Conservation (phyloP, 177 flowering plant genomes). For the Telopea speciosissima region DNA sequence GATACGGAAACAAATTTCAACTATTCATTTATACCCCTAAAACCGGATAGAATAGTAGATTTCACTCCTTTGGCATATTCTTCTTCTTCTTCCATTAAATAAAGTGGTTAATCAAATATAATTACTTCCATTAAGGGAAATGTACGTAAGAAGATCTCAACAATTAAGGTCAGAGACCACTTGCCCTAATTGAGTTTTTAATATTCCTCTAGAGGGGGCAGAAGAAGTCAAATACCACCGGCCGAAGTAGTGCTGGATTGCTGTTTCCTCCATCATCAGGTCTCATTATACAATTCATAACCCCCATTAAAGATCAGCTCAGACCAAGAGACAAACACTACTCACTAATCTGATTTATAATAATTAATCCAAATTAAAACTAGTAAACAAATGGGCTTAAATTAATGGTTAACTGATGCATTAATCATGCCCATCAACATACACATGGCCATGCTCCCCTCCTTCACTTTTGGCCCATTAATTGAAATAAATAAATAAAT, state of each 20-base stretch:
- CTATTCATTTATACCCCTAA: no score
- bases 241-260: background rate
- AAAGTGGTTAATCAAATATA: no score
- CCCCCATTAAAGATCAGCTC: conserved; percentile 3
- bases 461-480: conserved; percentile 16
- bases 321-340: background rate
- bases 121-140: no score
- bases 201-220: no score
- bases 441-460: conserved; percentile 60
- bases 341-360: background rate
- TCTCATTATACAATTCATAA: background rate
- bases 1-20: no score
- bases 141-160: no score
- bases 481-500: conserved; percentile 10
- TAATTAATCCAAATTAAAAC: conserved; percentile 4
- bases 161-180: background rate
- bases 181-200: no score
- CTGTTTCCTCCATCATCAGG: background rate
- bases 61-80: no score
- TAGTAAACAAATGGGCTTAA: background rate
- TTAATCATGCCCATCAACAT: conserved; percentile 20
- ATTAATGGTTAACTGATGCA: background rate
- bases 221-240: no score
- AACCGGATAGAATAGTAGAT: no score
- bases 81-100: no score